phyloP scores from a whole-genome alignment of 768 basidiomycete species.

The Tricholoma bakamatsutake region DNA sequence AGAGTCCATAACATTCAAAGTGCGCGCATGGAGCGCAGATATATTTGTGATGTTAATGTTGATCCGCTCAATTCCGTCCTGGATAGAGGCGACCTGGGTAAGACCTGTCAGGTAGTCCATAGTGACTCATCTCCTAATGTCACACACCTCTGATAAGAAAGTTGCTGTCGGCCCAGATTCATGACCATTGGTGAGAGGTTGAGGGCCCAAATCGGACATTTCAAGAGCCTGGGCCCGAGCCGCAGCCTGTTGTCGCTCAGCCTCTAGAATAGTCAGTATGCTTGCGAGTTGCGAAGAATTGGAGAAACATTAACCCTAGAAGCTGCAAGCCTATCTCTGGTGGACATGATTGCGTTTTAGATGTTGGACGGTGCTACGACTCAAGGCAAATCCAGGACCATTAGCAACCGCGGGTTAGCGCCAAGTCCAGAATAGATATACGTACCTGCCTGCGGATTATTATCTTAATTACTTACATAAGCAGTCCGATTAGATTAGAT shows the following conservation, averaged over 20 bases:
- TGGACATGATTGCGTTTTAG: slow-evolving; percentile 19
- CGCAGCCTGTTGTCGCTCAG: slow-evolving; percentile 24
- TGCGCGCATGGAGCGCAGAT: slow-evolving; percentile 30
- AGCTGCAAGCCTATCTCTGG: slow-evolving; percentile 33
- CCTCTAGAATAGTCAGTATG: slow-evolving; percentile 15
- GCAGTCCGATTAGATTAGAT: neutral
- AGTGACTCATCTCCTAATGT: neutral
- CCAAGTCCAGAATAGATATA: neutral
- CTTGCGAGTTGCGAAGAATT: neutral
- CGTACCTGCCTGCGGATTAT: slow-evolving; percentile 4
- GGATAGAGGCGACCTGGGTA: slow-evolving; percentile 34
- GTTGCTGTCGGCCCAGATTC: slow-evolving; percentile 16
- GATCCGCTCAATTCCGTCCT: slow-evolving; percentile 33
- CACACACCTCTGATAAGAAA: slow-evolving; percentile 32
- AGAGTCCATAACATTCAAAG: slow-evolving; percentile 31
- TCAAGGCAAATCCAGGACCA: neutral
- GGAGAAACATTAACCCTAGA: slow-evolving; percentile 24
- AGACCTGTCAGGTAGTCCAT: neutral
- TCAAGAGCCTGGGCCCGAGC: slow-evolving; percentile 19
- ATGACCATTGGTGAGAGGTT: slow-evolving; percentile 11
- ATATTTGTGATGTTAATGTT: slow-evolving; percentile 34
- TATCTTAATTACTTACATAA: no score
- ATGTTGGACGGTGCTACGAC: neutral
- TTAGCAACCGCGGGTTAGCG: neutral
- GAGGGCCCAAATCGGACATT: slow-evolving; percentile 21